A percentile compares a stretch with the other conserved stretches of the same genome.
These are phyloP conservation scores for Lolium multiflorum DNA, from an alignment of 176 grass and related monocot genomes.

Conservation along the genomic window DNA sequence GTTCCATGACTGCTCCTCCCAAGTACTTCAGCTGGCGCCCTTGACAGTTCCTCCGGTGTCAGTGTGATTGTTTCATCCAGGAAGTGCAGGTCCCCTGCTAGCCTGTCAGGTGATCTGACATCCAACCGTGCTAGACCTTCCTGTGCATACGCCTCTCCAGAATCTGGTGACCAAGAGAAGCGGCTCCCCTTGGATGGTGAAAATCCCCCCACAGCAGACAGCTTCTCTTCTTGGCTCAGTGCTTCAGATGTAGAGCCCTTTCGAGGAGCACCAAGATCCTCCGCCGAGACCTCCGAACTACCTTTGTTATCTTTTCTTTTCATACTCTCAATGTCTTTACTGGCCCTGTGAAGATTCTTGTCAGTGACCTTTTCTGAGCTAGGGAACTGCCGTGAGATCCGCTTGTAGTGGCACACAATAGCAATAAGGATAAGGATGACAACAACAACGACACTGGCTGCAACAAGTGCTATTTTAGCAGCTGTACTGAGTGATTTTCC, in stretches of 20 bases:
- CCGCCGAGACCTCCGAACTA: conserved; percentile 67
- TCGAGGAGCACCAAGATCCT: conserved; percentile 72
- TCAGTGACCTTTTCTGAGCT: conserved; percentile 84
- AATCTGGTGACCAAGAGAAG: conserved; percentile 88
- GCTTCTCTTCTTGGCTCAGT: conserved; percentile 79
- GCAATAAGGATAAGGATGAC: conserved; percentile 77
- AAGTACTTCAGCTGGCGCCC: conserved; percentile 89
- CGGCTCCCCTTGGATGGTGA: conserved; percentile 89
- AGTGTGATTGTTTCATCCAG: conserved; percentile 95
- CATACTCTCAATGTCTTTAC: conserved; percentile 44
- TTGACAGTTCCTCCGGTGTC: conserved; percentile 87
- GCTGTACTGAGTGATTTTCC: conserved; percentile 56
- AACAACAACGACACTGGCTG: conserved; percentile 61
- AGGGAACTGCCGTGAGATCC: conserved; percentile 60
- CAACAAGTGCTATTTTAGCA: conserved; percentile 68
- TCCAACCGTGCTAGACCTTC: conserved; percentile 78
- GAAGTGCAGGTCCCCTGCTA: conserved; percentile 91
- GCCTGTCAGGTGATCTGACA: conserved; percentile 76
- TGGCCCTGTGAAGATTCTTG: conserved; percentile 62
- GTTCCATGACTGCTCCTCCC: conserved; percentile 98
- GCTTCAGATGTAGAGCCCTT: conserved; percentile 85
- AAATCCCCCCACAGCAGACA: conserved; percentile 59
- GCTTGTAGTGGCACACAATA: conserved; percentile 60
- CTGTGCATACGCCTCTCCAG: conserved; percentile 61
- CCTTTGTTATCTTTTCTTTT: conserved; percentile 72